Base-by-base conservation (phyloP, 148 eudicot genomes). In the Pharnaceum exiguum region DNA sequence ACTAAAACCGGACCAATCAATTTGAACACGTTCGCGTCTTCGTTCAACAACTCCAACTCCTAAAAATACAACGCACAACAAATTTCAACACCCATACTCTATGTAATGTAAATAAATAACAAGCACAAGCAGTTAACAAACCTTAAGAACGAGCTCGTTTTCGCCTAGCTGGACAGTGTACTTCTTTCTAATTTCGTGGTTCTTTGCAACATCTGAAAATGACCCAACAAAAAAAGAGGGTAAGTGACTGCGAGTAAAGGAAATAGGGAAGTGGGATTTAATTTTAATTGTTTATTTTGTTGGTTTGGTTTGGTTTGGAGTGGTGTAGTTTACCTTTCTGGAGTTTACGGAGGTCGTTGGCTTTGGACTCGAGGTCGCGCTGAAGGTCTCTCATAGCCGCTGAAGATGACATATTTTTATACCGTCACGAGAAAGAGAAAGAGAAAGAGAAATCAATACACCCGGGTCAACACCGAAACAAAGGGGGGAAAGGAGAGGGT, bases 111-210 rank as follows among this genome's bases (percentile, higher is more conserved):
- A 33, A 25, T 11, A 10, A 24, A 12, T 15, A 23, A 28, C 2
- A 18, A 37, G 38, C n/a, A 30, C 9, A 58, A 0, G 25, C 18
- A 9, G 31, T 15, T 5, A 4, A 62, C 16, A 57, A 39, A 85
- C 98, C 88, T 91, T 91, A 59, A 93, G 96, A 12, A 91, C 98
- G 29, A 91, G 96, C 82, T 88, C 98, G 45, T 91, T 91, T 70
- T 91, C 98, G 36, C 98, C 98, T 2, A 91, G 96, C 65, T 93
- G 98, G 32, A 93, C 81, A 12, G 98, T 93, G 71, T 93, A 93
- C 56, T 87, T 93, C 77, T 85, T 93, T 46, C 95, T 81, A 33
- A 88, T 85, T 75, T 93, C 96, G 38, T 93, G 98, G 64, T 93
- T 93, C 69, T 93, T 93, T 0, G 84, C 74, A n/a, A 85, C 83